Conservation (phyloP, 2,329 filamentous ascomycete species). For the Botrytis hyacinthi region DNA sequence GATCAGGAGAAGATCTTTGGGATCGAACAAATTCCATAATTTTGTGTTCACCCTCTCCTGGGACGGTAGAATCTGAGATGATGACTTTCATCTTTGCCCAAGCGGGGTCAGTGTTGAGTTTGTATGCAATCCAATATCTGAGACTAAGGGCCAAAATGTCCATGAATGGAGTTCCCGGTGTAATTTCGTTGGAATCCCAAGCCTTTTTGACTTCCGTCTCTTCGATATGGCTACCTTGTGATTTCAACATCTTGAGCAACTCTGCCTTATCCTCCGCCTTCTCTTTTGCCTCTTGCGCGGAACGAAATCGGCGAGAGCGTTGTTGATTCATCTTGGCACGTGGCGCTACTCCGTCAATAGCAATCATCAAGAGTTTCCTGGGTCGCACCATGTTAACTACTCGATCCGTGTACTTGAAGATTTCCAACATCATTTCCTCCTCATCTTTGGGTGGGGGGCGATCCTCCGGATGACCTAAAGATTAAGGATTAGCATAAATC, state of each 20-base stretch:
- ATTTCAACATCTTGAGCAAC: conserved; percentile 78
- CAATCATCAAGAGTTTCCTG: conserved; percentile 94
- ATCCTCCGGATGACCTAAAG: conserved; percentile 74
- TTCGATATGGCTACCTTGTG: conserved; percentile 65
- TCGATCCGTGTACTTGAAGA: conserved; percentile 98
- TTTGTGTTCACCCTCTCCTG: conserved; percentile 97
- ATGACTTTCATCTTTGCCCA: conserved; percentile 97
- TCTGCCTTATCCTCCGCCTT: conserved; percentile 91
- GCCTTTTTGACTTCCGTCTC: conserved; percentile 76
- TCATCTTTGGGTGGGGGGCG: conserved; percentile 86
- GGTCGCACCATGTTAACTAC: conserved; percentile 98
- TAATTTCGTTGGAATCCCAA: conserved; percentile 86
- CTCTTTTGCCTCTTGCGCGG: conserved; percentile 89
- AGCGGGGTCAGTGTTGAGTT: conserved; percentile 91
- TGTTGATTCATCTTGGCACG: conserved; percentile 99
- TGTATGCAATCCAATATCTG: conserved; percentile 96
- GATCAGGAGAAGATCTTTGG: conserved; percentile 83
- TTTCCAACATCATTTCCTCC: conserved; percentile 98
- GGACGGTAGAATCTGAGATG: conserved; percentile 96
- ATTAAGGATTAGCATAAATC: background rate
- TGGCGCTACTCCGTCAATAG: conserved; percentile 95
- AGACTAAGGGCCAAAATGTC: conserved; percentile 86
- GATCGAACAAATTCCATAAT: conserved; percentile 98
- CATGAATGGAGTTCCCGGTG: conserved; percentile 98
- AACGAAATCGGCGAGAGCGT: conserved; percentile 89